Evolutionary conservation across 2,329 filamentous ascomycete genomes (phyloP).

Genomic region (Coleophoma cylindrospora): DNA sequence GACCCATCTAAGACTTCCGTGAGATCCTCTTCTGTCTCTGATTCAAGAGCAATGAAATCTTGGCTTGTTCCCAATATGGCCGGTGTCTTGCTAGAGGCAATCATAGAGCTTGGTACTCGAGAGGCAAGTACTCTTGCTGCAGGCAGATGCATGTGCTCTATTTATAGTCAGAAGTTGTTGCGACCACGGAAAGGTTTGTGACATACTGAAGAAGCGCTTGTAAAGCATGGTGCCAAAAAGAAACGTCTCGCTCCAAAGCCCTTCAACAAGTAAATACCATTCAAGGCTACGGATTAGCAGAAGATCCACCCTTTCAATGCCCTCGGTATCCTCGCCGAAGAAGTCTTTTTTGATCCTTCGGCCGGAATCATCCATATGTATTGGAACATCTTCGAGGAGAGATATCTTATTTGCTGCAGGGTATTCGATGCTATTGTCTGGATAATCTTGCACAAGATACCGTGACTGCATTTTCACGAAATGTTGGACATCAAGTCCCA

Average conservation of each 20-base stretch:
- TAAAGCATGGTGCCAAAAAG: conserved; percentile 67
- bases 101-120: conserved; percentile 43
- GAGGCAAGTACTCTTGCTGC: conserved; percentile 49
- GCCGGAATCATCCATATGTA: conserved; percentile 42
- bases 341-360: conserved; percentile 67
- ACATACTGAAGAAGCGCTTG: conserved; percentile 78
- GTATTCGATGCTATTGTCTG: conserved; percentile 32
- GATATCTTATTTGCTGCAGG: conserved; percentile 41
- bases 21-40: conserved; percentile 17
- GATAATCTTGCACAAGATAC: conserved; percentile 45
- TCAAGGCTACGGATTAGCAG: conserved; percentile 73
- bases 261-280: conserved; percentile 76
- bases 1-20: conserved; percentile 27
- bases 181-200: not conserved
- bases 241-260: conserved; percentile 68
- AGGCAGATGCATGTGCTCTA: conserved; percentile 38
- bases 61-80: conserved; percentile 32
- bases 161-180: conserved; percentile 3
- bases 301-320: conserved; percentile 60
- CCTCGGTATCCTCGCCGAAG: conserved; percentile 59
- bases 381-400: conserved; percentile 37
- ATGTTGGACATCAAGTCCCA: conserved; percentile 65
- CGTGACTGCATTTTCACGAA: conserved; percentile 68
- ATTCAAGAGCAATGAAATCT: conserved; percentile 26
- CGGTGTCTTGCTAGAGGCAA: conserved; percentile 26